Conservation (phyloP, 2,329 filamentous ascomycete species). For the Coniella lustricola region DNA sequence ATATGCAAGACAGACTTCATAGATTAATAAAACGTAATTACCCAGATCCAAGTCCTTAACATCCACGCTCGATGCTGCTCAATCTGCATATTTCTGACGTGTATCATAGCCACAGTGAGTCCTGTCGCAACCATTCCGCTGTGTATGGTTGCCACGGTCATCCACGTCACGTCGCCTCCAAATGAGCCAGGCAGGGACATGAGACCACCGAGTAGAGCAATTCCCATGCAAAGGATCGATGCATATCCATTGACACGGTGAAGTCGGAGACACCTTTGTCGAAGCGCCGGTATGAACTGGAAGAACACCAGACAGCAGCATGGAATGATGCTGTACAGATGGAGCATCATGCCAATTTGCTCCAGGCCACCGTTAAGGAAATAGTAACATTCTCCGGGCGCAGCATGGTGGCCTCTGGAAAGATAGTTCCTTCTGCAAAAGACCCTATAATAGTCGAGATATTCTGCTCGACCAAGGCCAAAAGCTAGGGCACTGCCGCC, state of each 20-base stretch:
- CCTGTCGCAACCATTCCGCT: conserved; percentile 37
- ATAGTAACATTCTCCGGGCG: conserved; percentile 15
- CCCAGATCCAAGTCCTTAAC: conserved; percentile 47
- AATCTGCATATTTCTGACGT: conserved; percentile 54
- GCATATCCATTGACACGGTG: conserved; percentile 57
- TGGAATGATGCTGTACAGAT: conserved; percentile 39
- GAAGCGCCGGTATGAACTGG: conserved; percentile 42
- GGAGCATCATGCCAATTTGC: conserved; percentile 36
- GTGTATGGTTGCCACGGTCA: conserved; percentile 36
- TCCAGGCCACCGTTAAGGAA: conserved; percentile 18
- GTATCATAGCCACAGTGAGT: conserved; percentile 42
- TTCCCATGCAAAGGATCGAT: conserved; percentile 39
- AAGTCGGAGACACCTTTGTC: conserved; percentile 41
- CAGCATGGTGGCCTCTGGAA: conserved; percentile 10
- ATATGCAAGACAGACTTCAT: too few relatives aligned
- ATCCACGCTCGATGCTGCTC: conserved; percentile 60
- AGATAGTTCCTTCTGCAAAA: conserved; percentile 26
- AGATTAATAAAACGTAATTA: conserved; percentile 17
- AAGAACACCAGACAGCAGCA: conserved; percentile 36
- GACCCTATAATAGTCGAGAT: conserved; percentile 37
- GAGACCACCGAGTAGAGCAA: conserved; percentile 41
- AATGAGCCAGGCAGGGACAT: conserved; percentile 46
- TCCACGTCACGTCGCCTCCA: conserved; percentile 46
- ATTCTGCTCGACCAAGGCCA: conserved; percentile 38
- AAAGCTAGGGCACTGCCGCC: conserved; percentile 40